phyloP scores from a whole-genome alignment of 257 asterid species.

The Plantago elongata region DNA sequence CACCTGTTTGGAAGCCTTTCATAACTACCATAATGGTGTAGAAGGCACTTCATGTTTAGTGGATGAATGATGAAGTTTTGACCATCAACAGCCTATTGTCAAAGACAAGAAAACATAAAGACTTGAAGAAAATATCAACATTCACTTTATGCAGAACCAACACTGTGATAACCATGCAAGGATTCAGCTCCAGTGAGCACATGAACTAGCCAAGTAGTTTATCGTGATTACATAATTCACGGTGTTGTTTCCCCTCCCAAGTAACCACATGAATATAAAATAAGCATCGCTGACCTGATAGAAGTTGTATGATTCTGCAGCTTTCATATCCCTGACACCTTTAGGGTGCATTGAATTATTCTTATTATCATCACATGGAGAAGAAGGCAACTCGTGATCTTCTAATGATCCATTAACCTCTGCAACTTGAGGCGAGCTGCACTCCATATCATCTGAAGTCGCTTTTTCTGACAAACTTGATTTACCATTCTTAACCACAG shows the following conservation, averaged over 20 bases:
- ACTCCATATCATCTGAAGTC: constrained; percentile 28
- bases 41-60: constrained; percentile 83
- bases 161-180: constrained; percentile 3
- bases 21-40: constrained; percentile 74
- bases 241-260: background rate
- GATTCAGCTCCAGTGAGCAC: background rate
- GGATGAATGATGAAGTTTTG: constrained; percentile 88
- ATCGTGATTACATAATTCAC: too few relatives aligned
- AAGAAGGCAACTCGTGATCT: constrained; percentile 34
- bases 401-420: constrained; percentile 29
- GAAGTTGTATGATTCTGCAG: constrained; percentile 58
- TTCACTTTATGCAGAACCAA: background rate
- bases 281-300: constrained; percentile 63
- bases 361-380: constrained; percentile 33
- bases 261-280: background rate
- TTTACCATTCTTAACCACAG: constrained; percentile 25
- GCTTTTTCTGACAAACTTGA: constrained; percentile 27
- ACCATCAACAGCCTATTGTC: constrained; percentile 75
- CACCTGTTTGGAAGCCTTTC: constrained; percentile 85
- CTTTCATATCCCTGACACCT: constrained; percentile 35
- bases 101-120: constrained; percentile 8
- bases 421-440: constrained; percentile 31
- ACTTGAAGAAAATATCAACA: constrained; percentile 6
- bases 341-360: constrained; percentile 18
- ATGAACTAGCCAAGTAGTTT: too few relatives aligned